Base-by-base conservation (phyloP, 257 asterid species). In the Capsicum baccatum region DNA sequence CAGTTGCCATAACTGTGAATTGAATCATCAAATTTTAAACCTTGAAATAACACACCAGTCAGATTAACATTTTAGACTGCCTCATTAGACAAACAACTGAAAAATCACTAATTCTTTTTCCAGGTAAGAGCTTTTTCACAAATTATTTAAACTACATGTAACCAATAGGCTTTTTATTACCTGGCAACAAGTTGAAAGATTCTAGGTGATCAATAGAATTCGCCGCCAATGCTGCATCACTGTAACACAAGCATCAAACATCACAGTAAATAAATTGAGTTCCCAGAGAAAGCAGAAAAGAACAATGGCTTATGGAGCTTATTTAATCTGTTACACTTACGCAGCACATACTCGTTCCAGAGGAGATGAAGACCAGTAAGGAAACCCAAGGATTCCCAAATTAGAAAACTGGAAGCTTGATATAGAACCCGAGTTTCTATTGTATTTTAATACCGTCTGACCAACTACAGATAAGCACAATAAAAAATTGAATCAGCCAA, bases 351-450 rank as follows among this genome's bases (percentile, higher is more conserved):
- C 95, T 78, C 87, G 85, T 87, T 94, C 99, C 83, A 92, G 87
- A 85, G 97, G 89, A 83, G 84, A 87, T 66, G 91, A 73, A n/a
- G 92, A 88, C 99, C 99, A 96, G 87, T 92, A 94, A 79, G 99
- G 98, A 86, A 96, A 91, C 83, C 99, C 99, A 86, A 96, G 93
- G 87, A 84, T 59, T 56, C 92, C 94, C 76, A 96, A 94, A 86
- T 94, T 94, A 66, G 97, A 93, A 78, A 92, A 90, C 42, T 79
- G 91, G 79, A 92, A 90, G 90, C 88, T 87, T 79, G 92, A 85
- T 68, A 89, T 81, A 63, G 87, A 84, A 69, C 92, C 95, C 71
- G 95, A 90, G 87, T 83, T 91, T 64, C 84, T 67, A 83, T 90
- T 79, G 83, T 92, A 87, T 90, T 91, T 93, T 80, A 89, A 88